A percentile compares a stretch with the other conserved stretches of the same genome.
Evolutionary conservation across 2,329 filamentous ascomycete genomes (phyloP).

Genomic region (Verticillium alfalfae): DNA sequence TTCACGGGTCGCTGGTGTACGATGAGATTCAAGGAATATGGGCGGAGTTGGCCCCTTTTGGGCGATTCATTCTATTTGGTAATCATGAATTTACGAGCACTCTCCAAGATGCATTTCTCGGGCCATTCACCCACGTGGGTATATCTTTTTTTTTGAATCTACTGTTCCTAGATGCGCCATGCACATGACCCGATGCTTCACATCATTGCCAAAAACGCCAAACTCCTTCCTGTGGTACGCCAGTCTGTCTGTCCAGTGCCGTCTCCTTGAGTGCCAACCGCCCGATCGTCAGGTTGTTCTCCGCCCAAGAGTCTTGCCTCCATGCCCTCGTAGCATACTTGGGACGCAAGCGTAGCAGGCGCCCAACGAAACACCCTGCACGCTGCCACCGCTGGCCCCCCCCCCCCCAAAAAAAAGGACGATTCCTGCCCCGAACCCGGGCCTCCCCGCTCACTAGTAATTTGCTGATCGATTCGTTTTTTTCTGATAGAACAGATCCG

Average conservation of each 20-base stretch:
- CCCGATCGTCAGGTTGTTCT: neutral
- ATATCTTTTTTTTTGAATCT: neutral
- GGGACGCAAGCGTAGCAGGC: neutral
- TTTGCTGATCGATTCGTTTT: conserved; percentile 56
- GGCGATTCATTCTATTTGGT: neutral
- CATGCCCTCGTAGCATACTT: neutral
- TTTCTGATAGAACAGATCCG: conserved; percentile 72
- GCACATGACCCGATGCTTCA: neutral
- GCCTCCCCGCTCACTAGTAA: conserved; percentile 44
- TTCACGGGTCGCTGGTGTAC: neutral
- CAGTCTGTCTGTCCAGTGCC: neutral
- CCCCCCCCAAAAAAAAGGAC: neutral
- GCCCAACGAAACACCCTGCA: neutral
- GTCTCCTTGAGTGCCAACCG: neutral
- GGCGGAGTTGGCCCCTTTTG: neutral
- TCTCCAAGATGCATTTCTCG: neutral
- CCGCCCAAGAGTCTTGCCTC: neutral
- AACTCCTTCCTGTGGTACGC: neutral
- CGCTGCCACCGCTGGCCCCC: neutral
- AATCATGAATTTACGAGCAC: neutral
- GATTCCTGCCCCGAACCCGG: conserved; percentile 39
- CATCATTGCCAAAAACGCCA: neutral
- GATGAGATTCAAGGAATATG: neutral
- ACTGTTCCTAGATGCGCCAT: neutral
- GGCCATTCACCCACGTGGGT: neutral